These are phyloP conservation scores for Trapa incisa DNA, from an alignment of 345 rosid species.

Conservation along the genomic window DNA sequence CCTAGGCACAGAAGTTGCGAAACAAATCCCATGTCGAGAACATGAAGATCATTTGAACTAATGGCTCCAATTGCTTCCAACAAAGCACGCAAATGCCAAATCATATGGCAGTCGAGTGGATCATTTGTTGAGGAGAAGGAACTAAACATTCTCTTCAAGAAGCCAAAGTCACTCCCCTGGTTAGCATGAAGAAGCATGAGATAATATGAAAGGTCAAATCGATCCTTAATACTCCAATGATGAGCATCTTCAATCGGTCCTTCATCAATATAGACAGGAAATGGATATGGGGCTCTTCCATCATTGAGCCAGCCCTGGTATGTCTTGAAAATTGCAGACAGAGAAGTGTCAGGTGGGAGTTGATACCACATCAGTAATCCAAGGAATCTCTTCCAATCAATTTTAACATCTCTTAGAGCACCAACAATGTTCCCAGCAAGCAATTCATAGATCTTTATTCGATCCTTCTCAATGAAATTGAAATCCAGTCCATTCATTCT, in stretches of 20 bases:
- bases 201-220: slow-evolving; percentile 75
- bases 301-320: slow-evolving; percentile 58
- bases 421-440: slow-evolving; percentile 77
- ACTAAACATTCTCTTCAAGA: slow-evolving; percentile 76
- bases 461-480: slow-evolving; percentile 73
- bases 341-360: slow-evolving; percentile 49
- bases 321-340: slow-evolving; percentile 52
- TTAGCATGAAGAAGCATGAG: slow-evolving; percentile 89
- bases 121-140: slow-evolving; percentile 77
- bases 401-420: slow-evolving; percentile 41
- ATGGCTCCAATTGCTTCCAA: slow-evolving; percentile 72
- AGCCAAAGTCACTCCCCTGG: slow-evolving; percentile 42
- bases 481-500: slow-evolving; percentile 78
- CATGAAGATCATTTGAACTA: slow-evolving; percentile 70
- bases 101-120: slow-evolving; percentile 98
- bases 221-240: slow-evolving; percentile 27
- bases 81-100: slow-evolving; percentile 84
- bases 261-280: slow-evolving; percentile 84
- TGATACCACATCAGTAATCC: slow-evolving; percentile 95
- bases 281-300: slow-evolving; percentile 69
- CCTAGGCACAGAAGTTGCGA: slow-evolving; percentile 75
- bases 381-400: slow-evolving; percentile 96
- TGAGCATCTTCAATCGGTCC: slow-evolving; percentile 40
- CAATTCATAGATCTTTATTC: slow-evolving; percentile 73
- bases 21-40: slow-evolving; percentile 85